Evolutionary conservation across 352 stramenopile genomes (phyloP), one percentile per base, ranked within the genome.

Genomic region (Globisporangium uncinulatum): DNA sequence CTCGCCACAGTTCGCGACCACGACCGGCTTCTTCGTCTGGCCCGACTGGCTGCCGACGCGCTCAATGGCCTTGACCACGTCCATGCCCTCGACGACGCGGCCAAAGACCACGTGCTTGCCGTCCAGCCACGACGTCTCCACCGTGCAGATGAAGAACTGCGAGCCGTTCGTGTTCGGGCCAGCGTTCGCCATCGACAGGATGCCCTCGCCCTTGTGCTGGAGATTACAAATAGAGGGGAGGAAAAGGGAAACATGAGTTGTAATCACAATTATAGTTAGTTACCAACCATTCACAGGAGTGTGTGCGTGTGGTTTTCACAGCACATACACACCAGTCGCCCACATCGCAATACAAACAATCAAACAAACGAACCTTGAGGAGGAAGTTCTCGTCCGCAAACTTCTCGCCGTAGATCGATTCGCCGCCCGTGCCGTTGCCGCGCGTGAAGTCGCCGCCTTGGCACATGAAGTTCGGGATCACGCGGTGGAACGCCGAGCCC

Each of bases 11-110:
- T 99, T 90, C 62, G 89, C 95, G 61, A 99, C 73, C 41, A 97
- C 79, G 51, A 99, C 94, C 42, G 78, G 67, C 67, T 89, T 73
- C 56, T 77, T 89, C 54, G 96, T 97, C 58, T 79, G 70, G 61
- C 97, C 97, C 66, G 74, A 96, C 71, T 96, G 82, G 57, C 83
- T 97, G 68, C 97, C 97, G 46, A 99, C 81, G 6, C 45, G 50
- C 77, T 99, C 97, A 57, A 99, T 99, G 56, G 73, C 85, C 70
- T 98, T 95, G n/a, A 99, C 93, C 55, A 99, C 79, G 66, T 99
- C 95, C 79, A 99, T 93, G 62, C 97, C 97, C 52, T 98, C 84
- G 37, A 96, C 67, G 31, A 99, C 94, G 54, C 96, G 96, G 63
- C 97, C 97, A 70, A 99, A 97, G 34, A 97, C 89, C 20, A 97